Conservation (phyloP, 2,329 filamentous ascomycete genomes). For the Davidsoniella virescens region DNA sequence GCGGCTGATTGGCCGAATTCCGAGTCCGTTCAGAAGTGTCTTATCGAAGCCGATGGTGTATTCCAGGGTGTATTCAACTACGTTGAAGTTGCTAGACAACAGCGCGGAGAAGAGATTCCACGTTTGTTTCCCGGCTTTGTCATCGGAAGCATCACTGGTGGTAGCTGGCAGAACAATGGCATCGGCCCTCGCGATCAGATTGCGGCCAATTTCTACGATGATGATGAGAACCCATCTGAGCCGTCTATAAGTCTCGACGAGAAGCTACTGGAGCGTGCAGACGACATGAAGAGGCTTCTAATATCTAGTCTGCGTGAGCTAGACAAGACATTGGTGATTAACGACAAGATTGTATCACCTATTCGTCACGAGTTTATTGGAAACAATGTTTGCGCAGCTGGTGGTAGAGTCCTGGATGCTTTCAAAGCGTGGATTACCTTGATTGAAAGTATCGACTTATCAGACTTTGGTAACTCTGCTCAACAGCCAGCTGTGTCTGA, state of each 20-base stretch:
- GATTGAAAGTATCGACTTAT: constrained; percentile 83
- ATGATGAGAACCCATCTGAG: constrained; percentile 56
- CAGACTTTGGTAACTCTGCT: constrained; percentile 58
- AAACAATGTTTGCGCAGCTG: constrained; percentile 65
- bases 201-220: constrained; percentile 72
- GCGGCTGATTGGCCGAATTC: constrained; percentile 89
- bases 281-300: constrained; percentile 71
- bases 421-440: constrained; percentile 82
- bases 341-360: constrained; percentile 68
- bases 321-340: constrained; percentile 63
- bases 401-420: constrained; percentile 66
- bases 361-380: constrained; percentile 65
- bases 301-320: constrained; percentile 74
- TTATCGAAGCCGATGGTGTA: constrained; percentile 95
- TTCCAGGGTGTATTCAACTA: constrained; percentile 89
- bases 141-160: constrained; percentile 65
- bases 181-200: constrained; percentile 50
- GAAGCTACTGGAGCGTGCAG: constrained; percentile 63
- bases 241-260: constrained; percentile 60
- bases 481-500: constrained; percentile 76
- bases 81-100: constrained; percentile 85
- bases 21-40: constrained; percentile 85
- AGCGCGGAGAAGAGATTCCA: constrained; percentile 82
- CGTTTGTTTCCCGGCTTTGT: constrained; percentile 90
- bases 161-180: constrained; percentile 70